Base-by-base conservation (phyloP, 148 eudicot genomes). In the Cornus suecica region DNA sequence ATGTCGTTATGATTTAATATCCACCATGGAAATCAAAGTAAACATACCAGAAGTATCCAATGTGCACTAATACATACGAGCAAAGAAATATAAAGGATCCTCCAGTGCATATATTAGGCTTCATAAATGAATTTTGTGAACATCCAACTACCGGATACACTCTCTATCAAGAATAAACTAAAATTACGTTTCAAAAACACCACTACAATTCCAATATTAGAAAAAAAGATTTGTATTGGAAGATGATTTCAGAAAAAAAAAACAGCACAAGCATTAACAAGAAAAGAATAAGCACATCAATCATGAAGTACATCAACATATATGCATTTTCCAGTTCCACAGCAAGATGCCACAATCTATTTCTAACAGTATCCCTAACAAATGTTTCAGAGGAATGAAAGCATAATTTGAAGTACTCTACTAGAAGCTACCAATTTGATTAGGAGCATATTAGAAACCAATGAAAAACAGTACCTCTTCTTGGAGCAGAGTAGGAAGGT, bases 401-500 rank as follows among this genome's bases (percentile, higher is more conserved):
- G 58, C 58, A 52, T 15, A 37, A 37, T 37, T 37, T 37, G 0
- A 37, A 37, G 7, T 37, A 37, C 42, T 37, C 42, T 37, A 4
- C 42, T 37, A 37, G 42, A 37, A 37, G 42, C 42, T 48, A 48
- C 54, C 54, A 48, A 16, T 48, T 48, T 48, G 18, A 48, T 48
- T 0, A 48, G n/a, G 27, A 64, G 3, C 27, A 22, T 48, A 72
- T 15, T 30, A 72, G 65, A 27, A 27, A 73, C 8, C n/a, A 22
- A 31, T 2, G 71, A 22, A 10, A 34, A 34, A 42, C 20, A 23
- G n/a, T 88, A 92, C 98, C 97, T 94, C 98, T 69, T 92, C 97
- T 83, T 88, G 93, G 73, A 94, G 88, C 78, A 90, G 80, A 71
- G 82, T 51, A 13, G 97, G 95, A 80, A 94, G 90, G 68, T 72